Evolutionary conservation across 345 rosid species (phyloP), one percentile per base, ranked within the genome.

Genomic region (Streptanthus diversifolius): DNA sequence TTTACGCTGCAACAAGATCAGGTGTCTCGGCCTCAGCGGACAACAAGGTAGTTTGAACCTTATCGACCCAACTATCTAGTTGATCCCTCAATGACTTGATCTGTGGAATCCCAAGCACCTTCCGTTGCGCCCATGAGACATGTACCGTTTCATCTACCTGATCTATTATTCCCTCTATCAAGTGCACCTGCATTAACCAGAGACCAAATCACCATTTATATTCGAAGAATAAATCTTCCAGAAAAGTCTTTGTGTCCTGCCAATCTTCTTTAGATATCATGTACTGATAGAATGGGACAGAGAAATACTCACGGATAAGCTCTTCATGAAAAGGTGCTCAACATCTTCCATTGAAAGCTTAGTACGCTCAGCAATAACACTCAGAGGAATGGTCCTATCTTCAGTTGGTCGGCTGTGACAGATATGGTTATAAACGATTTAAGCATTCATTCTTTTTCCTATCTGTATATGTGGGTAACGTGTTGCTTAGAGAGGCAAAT

Each of bases 301-400:
- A 44, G 45, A 36, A 29, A 44, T 21, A 83, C 97, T 87, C 77
- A 95, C 99, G 17, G 99, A 95, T 41, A 95, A 84, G 45, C 95
- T 87, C 87, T 95, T 95, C 90, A 95, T 90, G 69, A 95, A 88
- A 66, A 95, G 99, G 84, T 91, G 90, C 79, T 95, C 99, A 58
- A 95, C 97, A 75, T 90, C 89, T 82, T 87, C 90, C 41, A 85
- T 70, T 4, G 95, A 83, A 49, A 95, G 95, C 69, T 82, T 87
- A 55, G 99, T 95, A 73, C 92, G 88, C 68, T 86, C 91, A 1
- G 97, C 95, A 79, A 95, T 95, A 52, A 90, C 79, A 57, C 61
- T 83, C 73, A 91, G 66, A 3, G 98, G 96, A 79, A 91, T 91
- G 66, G 93, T 95, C 70, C 96, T 86, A 80, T 91, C 97, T 84